phyloP scores from a whole-genome alignment of 176 grass and related monocot genomes.

The Otatea glauca region DNA sequence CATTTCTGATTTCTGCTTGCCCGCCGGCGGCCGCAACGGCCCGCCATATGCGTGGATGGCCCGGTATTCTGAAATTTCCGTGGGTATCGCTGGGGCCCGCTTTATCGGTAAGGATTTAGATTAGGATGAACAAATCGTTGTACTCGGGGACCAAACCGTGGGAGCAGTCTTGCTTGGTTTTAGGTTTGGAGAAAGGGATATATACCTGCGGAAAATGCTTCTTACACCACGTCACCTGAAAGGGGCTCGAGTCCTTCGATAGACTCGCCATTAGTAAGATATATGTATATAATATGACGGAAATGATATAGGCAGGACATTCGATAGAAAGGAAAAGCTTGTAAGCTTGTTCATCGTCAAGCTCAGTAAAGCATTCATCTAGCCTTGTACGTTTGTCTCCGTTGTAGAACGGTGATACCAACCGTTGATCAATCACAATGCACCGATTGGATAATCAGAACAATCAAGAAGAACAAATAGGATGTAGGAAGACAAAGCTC shows the following conservation, averaged over 20 bases:
- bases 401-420: too few species aligned
- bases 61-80: not conserved
- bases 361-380: too few species aligned
- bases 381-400: too few species aligned
- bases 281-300: not conserved
- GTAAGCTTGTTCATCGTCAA: too few species aligned
- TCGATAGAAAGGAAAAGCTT: too few species aligned
- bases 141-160: not conserved
- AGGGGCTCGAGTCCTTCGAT: not conserved
- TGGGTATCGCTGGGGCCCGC: not conserved
- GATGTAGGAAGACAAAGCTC: too few species aligned
- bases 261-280: not conserved
- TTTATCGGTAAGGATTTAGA: not conserved
- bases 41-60: not conserved
- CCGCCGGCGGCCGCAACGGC: not conserved
- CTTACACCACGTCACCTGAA: not conserved
- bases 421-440: too few species aligned
- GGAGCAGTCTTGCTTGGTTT: not conserved
- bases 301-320: too few species aligned
- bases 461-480: too few species aligned
- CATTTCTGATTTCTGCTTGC: not conserved
- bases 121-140: not conserved
- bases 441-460: too few species aligned
- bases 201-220: not conserved
- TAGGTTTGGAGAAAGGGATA: not conserved